Evolutionary conservation across 176 grass and related monocot genomes (phyloP).

Genomic region (Panicum miliaceum): DNA sequence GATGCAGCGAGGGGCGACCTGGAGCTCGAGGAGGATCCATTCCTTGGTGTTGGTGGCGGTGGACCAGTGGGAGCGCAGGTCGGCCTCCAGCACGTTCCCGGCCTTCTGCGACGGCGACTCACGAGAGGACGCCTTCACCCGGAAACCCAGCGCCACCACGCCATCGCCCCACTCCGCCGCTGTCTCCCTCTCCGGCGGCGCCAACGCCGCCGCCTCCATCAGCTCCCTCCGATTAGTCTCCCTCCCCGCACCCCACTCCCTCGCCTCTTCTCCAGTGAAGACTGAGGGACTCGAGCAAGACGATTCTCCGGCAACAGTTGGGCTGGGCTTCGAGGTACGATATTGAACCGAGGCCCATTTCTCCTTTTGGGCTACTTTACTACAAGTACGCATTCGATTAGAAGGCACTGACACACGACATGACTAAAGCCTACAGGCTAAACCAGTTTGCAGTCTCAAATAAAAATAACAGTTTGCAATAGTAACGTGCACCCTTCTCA

Average conservation of each 20-base stretch:
- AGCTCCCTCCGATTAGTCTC: conserved; percentile 23
- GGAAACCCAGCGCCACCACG: conserved; percentile 58
- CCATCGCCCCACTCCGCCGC: conserved; percentile 70
- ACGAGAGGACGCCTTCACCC: conserved; percentile 84
- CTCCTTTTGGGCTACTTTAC: background rate
- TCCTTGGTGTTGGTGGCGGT: conserved; percentile 92
- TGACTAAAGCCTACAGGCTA: too few species aligned
- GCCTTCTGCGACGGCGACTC: conserved; percentile 90
- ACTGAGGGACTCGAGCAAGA: conserved; percentile 21
- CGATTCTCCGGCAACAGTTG: background rate
- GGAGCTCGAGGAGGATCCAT: conserved; percentile 96
- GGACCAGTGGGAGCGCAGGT: conserved; percentile 94
- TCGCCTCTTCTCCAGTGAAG: conserved; percentile 1
- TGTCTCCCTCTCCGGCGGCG: conserved; percentile 28
- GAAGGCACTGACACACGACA: too few species aligned
- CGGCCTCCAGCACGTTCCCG: conserved; percentile 69
- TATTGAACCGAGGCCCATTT: too few species aligned
- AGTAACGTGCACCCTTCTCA: too few species aligned
- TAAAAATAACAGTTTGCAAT: too few species aligned
- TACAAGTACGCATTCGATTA: background rate
- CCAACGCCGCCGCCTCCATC: conserved; percentile 22
- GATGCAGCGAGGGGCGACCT: conserved; percentile 31
- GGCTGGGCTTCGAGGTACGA: background rate
- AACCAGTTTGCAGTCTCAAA: too few species aligned
- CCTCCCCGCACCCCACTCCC: background rate